These are phyloP conservation scores for Aspergillus pseudonomiae DNA, from an alignment of 2,329 filamentous ascomycete species.

Conservation along the genomic window DNA sequence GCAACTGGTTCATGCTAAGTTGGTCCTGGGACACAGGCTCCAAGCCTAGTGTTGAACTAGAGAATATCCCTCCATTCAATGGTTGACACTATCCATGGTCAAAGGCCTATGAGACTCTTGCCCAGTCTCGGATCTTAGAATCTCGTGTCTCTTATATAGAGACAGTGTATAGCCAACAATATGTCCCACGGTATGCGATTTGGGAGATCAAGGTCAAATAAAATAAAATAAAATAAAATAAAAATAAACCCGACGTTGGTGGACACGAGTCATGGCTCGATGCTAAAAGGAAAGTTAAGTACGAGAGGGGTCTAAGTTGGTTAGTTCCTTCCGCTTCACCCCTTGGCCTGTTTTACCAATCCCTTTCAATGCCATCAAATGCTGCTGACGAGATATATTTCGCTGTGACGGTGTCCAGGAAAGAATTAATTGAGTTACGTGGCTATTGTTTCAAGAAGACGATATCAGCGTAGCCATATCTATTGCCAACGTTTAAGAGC, in stretches of 20 bases:
- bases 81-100: not conserved
- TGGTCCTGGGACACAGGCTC: not conserved
- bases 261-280: conserved; percentile 2
- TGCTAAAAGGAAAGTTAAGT: not conserved
- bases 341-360: not conserved
- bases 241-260: not conserved
- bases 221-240: not conserved
- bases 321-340: not conserved
- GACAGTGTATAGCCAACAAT: not conserved
- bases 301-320: not conserved
- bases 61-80: not conserved
- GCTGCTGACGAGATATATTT: not conserved
- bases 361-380: not conserved
- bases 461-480: not conserved
- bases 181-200: not conserved
- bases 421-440: not conserved
- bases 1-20: not conserved
- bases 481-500: not conserved
- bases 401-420: too few species aligned
- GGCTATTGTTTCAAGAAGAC: not conserved
- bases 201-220: not conserved
- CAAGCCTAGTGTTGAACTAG: not conserved
- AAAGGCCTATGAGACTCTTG: not conserved
- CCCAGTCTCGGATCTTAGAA: not conserved
- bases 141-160: not conserved